A percentile compares a stretch with the other conserved stretches of the same genome.
These are phyloP conservation scores for Trichoderma virens DNA, from an alignment of 495 filamentous ascomycete species.

Conservation along the genomic window DNA sequence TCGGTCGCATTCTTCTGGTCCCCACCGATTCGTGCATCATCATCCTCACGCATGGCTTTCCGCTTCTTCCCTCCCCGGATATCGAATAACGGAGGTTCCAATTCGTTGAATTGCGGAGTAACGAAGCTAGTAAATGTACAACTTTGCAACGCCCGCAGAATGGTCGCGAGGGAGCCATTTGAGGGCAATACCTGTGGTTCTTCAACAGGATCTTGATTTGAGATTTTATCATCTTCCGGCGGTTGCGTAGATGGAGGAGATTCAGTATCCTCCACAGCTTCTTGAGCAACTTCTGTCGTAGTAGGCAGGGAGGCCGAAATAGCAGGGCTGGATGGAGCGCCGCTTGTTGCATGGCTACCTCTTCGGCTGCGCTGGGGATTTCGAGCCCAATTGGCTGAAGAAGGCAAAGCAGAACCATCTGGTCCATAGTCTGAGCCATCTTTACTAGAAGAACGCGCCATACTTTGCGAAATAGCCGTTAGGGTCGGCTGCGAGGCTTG, in stretches of 20 bases:
- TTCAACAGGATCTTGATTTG: background rate
- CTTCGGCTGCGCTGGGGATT: slow-evolving; percentile 63
- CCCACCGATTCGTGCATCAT: slow-evolving; percentile 50
- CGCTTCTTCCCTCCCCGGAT: slow-evolving; percentile 67
- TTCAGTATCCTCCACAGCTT: slow-evolving; percentile 24
- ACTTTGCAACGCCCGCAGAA: slow-evolving; percentile 28
- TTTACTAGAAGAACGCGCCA: slow-evolving; percentile 66
- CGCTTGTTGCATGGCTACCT: slow-evolving; percentile 69
- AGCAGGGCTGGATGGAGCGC: slow-evolving; percentile 73
- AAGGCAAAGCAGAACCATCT: slow-evolving; percentile 81
- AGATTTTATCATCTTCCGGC: background rate
- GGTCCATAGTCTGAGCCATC: slow-evolving; percentile 61
- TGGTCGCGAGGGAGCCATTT: background rate
- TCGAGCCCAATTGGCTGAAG: slow-evolving; percentile 90
- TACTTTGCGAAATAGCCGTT: slow-evolving; percentile 55
- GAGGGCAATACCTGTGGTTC: background rate
- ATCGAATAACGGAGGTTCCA: slow-evolving; percentile 74
- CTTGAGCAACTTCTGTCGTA: slow-evolving; percentile 34
- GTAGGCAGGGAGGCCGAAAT: slow-evolving; percentile 53
- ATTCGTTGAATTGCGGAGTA: slow-evolving; percentile 23
- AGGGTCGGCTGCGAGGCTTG: slow-evolving; percentile 40
- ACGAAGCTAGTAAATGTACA: slow-evolving; percentile 24
- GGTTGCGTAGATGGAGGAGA: background rate
- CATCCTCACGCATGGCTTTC: slow-evolving; percentile 61
- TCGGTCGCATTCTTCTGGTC: slow-evolving; percentile 47